Base-by-base conservation (phyloP, 2,329 filamentous ascomycete species). In the Alternaria arborescens region DNA sequence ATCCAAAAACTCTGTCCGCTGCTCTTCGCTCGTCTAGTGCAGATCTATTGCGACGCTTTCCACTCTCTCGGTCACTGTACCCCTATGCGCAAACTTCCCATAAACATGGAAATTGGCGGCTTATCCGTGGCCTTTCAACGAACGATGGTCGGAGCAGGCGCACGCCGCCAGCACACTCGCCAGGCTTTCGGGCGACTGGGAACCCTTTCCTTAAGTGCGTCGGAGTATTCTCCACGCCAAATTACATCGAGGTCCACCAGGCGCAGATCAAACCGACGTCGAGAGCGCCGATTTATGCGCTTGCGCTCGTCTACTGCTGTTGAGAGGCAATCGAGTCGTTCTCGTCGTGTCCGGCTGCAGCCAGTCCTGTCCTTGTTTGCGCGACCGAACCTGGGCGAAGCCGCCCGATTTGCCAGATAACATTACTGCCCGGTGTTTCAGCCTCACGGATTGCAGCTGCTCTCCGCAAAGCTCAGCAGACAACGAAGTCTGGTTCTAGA, bases 391-490 rank as follows among this genome's bases (percentile, higher is more conserved):
- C 46, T 61, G 58, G 61, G 63, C 54, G 28, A 57, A 68, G 56
- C 36, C 60, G 58, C 40, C 57, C 65, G 61, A 62, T 62, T 66
- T 46, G 46, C 34, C 53, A 56, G 40, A 50, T 32, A 56, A 43
- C 41, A 54, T 41, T 50, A 61, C 56, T 48, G 57, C 48, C 64
- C 64, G 61, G 64, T 64, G 67, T 70, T 70, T 70, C 67, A 67
- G 64, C 59, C 57, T 51, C 60, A 54, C n/a, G 44, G 55, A 34
- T 58, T 43, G 54, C 52, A 60, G 55, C 55, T 50, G 46, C 20
- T 53, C 44, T 55, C 61, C 55, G 62, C 64, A 51, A 51, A 57
- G 48, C 52, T 60, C 26, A 41, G 32, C 44, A 24, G 52, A 44
- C 38, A 48, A 54, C 60, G 44, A 56, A 47, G 52, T 54, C 58